Percentiles rank a stretch among this genome's conserved stretches.
phyloP scores from a whole-genome alignment of 2,329 filamentous ascomycete genomes.

The Fusarium tuaranense region DNA sequence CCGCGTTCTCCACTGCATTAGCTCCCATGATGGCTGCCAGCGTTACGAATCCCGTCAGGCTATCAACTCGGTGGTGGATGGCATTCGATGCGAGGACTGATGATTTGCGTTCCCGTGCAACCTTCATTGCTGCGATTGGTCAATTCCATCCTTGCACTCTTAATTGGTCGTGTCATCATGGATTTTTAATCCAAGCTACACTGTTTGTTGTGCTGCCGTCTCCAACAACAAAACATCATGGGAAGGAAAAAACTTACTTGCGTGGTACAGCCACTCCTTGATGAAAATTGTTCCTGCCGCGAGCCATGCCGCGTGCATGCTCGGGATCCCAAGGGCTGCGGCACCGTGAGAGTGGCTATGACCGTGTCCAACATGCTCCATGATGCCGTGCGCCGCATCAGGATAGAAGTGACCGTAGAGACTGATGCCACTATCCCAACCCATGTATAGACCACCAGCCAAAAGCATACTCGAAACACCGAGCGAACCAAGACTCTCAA shows the following conservation, averaged over 20 bases:
- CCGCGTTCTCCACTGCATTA: constrained; percentile 85
- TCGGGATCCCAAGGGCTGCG: constrained; percentile 69
- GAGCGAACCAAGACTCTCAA: constrained; percentile 94
- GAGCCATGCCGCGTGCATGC: constrained; percentile 94
- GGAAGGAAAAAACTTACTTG: constrained; percentile 75
- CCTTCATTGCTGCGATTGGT: constrained; percentile 82
- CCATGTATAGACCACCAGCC: constrained; percentile 92
- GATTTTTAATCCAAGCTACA: not conserved
- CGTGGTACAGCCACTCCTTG: constrained; percentile 97
- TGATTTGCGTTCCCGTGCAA: constrained; percentile 93
- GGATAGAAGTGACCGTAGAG: constrained; percentile 80
- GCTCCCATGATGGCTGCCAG: constrained; percentile 89
- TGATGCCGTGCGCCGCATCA: constrained; percentile 73
- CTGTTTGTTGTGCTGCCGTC: not conserved
- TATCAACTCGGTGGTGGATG: constrained; percentile 95
- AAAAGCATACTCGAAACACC: constrained; percentile 94
- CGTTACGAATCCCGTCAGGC: constrained; percentile 93
- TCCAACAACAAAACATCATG: not conserved
- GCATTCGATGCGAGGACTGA: constrained; percentile 97
- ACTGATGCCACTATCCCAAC: constrained; percentile 76
- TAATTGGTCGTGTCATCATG: not conserved
- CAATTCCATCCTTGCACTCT: constrained; percentile 9
- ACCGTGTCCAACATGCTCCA: constrained; percentile 71
- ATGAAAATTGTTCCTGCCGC: constrained; percentile 89
- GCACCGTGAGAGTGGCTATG: constrained; percentile 72